Evolutionary conservation across 306 rosid species (phyloP), one percentile per base, ranked within the genome.

Genomic region (Geum urbanum): DNA sequence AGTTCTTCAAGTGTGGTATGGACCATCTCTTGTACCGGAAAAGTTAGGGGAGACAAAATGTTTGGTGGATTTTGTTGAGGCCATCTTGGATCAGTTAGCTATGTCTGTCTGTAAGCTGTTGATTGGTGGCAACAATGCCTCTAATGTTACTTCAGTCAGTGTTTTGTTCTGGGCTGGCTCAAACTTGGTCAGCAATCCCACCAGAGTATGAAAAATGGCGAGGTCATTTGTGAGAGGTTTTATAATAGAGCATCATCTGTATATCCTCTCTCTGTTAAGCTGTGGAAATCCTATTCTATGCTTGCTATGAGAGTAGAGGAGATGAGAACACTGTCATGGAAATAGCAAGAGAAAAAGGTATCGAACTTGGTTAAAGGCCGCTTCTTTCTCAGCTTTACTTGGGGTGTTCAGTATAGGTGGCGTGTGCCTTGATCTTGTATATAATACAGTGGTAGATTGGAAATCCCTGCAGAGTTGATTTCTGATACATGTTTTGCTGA

Each of bases 31-130:
- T 74, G 49, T 90, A 70, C 91, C 92, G 39, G 72, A 80, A 53
- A 77, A 83, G 66, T 72, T 69, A 19, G 73, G 75, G 63, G 86
- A 88, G 52, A 84, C 86, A 53, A 88, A 83, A 79, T 56, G 77
- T 74, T 56, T 90, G 86, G 97, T 94, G 74, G 95, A 94, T 87
- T 90, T 90, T 74, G 92, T 88, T 27, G 98, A 94, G 85, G 80
- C 79, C 55, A 77, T 87, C 78, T 77, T 90, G 86, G 90, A 86
- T 63, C 88, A 72, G 54, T 82, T 94, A 48, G 90, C 94, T 65
- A 49, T 87, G 63, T 82, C 80, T 47, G 86, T 84, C 69, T 90
- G 94, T 76, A 90, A 85, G 84, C 73, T 66, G 72, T 81, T 94
- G 56, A 66, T 76, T 79, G 80, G 83, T 48, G 48, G 67, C 56